A percentile compares a stretch with the other conserved stretches of the same genome.
These are phyloP conservation scores for Echinosophora koreensis DNA, from an alignment of 306 rosid genomes.

Conservation along the genomic window DNA sequence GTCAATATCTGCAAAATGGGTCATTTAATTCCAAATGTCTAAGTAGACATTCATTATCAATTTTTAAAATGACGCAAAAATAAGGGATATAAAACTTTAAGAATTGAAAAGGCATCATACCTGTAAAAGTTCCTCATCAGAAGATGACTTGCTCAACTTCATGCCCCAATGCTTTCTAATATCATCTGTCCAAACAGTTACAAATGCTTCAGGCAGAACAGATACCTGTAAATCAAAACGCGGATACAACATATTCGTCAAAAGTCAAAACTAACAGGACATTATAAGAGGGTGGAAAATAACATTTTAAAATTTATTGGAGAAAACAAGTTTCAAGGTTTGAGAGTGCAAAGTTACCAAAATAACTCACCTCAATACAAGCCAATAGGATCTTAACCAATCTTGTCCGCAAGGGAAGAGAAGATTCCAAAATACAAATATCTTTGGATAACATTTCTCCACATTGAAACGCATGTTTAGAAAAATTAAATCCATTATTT, in stretches of 20 bases:
- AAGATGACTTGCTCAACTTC: constrained; percentile 71
- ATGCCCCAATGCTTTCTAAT: constrained; percentile 74
- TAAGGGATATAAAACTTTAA: constrained; percentile 21
- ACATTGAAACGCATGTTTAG: constrained; percentile 76
- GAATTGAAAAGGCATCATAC: constrained; percentile 50
- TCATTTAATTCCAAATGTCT: constrained; percentile 39
- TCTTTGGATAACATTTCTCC: constrained; percentile 57
- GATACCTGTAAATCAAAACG: constrained; percentile 68
- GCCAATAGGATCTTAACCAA: constrained; percentile 79
- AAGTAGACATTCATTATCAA: background rate
- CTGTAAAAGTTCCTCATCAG: constrained; percentile 84
- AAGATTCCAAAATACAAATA: constrained; percentile 57
- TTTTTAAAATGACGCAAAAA: constrained; percentile 23
- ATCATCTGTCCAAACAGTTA: constrained; percentile 76
- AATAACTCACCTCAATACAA: constrained; percentile 75
- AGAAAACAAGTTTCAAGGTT: constrained; percentile 9
- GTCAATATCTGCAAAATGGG: constrained; percentile 71
- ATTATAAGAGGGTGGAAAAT: constrained; percentile 17
- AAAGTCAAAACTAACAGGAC: constrained; percentile 8
- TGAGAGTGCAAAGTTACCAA: constrained; percentile 35
- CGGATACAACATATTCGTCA: constrained; percentile 23
- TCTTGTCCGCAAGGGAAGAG: constrained; percentile 80
- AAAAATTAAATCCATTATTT: constrained; percentile 58
- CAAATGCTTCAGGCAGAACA: constrained; percentile 82
- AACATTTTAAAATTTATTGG: constrained; percentile 21